Conservation (phyloP, 164 flowering plant genomes). For the Aristolochia fimbriata region DNA sequence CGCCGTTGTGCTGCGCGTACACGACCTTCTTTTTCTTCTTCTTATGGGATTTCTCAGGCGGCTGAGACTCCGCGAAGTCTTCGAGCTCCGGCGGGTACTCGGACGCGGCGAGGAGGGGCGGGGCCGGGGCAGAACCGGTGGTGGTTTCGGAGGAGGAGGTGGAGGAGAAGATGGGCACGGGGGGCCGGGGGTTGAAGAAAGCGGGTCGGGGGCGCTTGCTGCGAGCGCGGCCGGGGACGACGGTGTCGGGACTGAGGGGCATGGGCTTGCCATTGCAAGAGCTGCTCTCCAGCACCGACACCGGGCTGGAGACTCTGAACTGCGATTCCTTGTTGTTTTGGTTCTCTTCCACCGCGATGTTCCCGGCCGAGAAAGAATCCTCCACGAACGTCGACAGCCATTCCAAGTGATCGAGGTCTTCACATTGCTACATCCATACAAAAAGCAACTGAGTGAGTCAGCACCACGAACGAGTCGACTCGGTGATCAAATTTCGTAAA, state of each 20-base stretch:
- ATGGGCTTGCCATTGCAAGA: conserved; percentile 40
- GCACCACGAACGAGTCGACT: too few relatives aligned
- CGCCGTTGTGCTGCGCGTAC: not conserved
- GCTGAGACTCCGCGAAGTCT: conserved; percentile 42
- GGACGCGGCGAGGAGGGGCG: conserved; percentile 7
- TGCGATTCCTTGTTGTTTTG: conserved; percentile 17
- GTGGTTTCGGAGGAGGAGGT: conserved; percentile 32
- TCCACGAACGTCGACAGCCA: conserved; percentile 90
- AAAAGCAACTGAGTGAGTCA: not conserved
- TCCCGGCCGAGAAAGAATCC: conserved; percentile 70
- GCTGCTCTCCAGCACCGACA: conserved; percentile 82
- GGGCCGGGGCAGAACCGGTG: conserved; percentile 2
- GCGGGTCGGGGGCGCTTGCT: conserved; percentile 90
- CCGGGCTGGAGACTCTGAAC: conserved; percentile 66
- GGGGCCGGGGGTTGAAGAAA: conserved; percentile 44
- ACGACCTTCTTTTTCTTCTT: conserved; percentile 49
- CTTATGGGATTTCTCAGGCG: conserved; percentile 29
- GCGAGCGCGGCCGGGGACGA: conserved; percentile 53
- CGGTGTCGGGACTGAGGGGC: conserved; percentile 28
- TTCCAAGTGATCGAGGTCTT: conserved; percentile 80
- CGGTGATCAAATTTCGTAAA: too few relatives aligned
- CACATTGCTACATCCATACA: conserved; percentile 39
- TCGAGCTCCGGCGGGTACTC: conserved; percentile 28
- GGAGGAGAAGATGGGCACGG: conserved; percentile 39
- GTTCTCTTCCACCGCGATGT: conserved; percentile 26